These are phyloP conservation scores for Citrus inodora DNA, from an alignment of 345 rosid genomes.

Conservation along the genomic window DNA sequence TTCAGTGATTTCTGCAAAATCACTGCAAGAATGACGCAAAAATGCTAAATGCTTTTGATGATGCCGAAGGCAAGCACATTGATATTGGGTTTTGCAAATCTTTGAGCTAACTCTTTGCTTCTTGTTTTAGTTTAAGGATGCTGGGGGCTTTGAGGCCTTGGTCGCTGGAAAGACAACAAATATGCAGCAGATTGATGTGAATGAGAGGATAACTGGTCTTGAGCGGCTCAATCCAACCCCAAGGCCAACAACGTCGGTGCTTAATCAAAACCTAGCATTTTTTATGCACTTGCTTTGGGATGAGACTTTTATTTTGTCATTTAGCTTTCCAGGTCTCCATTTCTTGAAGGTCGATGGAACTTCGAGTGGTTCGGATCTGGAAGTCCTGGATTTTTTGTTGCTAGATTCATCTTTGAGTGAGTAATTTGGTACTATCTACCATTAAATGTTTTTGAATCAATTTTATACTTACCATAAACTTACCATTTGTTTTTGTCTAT, in stretches of 20 bases:
- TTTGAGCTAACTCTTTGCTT: slow-evolving; percentile 2
- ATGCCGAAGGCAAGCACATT: no score
- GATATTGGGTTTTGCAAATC: background rate
- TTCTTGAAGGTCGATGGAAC: slow-evolving; percentile 84
- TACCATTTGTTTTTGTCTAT: background rate
- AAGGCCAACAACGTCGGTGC: slow-evolving; percentile 86
- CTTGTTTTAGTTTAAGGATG: slow-evolving; percentile 68
- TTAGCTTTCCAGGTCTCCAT: slow-evolving; percentile 89
- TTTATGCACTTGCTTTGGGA: background rate
- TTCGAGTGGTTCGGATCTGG: slow-evolving; percentile 95
- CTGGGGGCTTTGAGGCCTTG: slow-evolving; percentile 87
- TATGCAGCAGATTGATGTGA: slow-evolving; percentile 82
- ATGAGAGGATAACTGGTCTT: slow-evolving; percentile 77
- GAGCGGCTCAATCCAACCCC: slow-evolving; percentile 91
- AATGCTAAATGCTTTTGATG: background rate
- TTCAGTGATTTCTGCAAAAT: no score
- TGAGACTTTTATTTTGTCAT: slow-evolving; percentile 37
- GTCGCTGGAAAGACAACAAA: slow-evolving; percentile 67
- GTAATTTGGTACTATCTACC: slow-evolving; percentile 9
- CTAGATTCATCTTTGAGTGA: slow-evolving; percentile 66
- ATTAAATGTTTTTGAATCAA: background rate
- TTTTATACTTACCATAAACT: background rate
- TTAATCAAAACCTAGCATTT: slow-evolving; percentile 15
- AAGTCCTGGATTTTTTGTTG: slow-evolving; percentile 69
- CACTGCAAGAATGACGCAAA: background rate